Base-by-base conservation (phyloP, 108 stramenopile genomes). In the Cyclotella cryptica region DNA sequence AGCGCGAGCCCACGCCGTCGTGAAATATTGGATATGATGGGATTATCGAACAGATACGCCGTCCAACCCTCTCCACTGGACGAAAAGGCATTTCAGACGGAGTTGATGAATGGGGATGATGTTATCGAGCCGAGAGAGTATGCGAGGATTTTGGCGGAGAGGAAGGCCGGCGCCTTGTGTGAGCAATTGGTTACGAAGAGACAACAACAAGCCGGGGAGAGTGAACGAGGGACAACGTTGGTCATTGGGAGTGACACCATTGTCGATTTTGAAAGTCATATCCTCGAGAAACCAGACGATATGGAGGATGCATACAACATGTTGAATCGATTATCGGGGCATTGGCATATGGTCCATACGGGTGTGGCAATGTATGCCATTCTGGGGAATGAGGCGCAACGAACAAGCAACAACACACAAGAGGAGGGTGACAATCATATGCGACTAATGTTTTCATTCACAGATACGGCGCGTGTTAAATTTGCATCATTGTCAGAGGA, bases 261-360 rank as follows among this genome's bases (percentile, higher is more conserved):
- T 76, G 93, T 94, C 3, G 93, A 94, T 65, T 58, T 88, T 80
- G 79, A 82, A 51, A 86, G 84, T 14, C 49, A 30, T 19, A 89
- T 94, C 28, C 60, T 99, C 62, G 96, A 98, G 70, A 98, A 98
- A 71, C 98, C 98, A 39, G 83, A 67, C 35, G 85, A 91, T 69
- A 79, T 62, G 14, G 75, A 66, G 13, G 89, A 91, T 47, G 98
- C 98, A 28, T 74, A 76, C 10, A 47, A 61, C 11, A 98, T 97
- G 94, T 77, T 98, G 22, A 55, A 26, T 10, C 46, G 47, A 27
- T 71, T 98, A 55, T 91, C 89, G 65, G 97, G 94, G n/a, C 77
- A 79, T 15, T 74, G 77, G 61, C 97, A 98, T 72, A 63, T 89
- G 28, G 98, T 98, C 17, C 96, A 97, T 66, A 96, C 97, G 19